Base-by-base conservation (phyloP, 306 rosid species). In the Corylus americana region DNA sequence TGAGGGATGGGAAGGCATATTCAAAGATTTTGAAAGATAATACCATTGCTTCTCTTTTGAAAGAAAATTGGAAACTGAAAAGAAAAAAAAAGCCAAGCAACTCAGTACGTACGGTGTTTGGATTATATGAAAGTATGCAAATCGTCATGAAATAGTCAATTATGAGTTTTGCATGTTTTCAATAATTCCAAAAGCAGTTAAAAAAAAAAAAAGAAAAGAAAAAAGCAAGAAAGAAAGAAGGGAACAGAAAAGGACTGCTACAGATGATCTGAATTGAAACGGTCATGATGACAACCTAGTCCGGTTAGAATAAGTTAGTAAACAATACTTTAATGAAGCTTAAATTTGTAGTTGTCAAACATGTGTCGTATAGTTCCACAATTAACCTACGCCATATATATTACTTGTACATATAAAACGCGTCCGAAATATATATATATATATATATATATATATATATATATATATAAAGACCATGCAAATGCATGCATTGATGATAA, bases 401-500 rank as follows among this genome's bases (percentile, higher is more conserved):
- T 22, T 59, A 59, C 13, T 20, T 59, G 35, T 59, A 59, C 25
- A 25, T 25, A 59, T 3, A 59, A 59, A 59, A 8, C 16, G 37
- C 25, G 66, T 3, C 58, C 58, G 1, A 53, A 51, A 50, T 58
- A 22, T 7, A 16, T 39, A 39, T 39, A 39, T 39, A 3, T 39
- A 39, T 39, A 39, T 39, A 3, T 22, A 22, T 22, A 22, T 22
- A 22, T 22, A 22, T 22, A 50, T 58, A 22, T 7, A 16, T 14
- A 2, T 31, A 5, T 39, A 39, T 39, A 39, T 39, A 3, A 35
- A 5, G 50, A 5, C 35, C 51, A 63, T n/a, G 83, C 77, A 83
- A 47, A 54, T 31, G 47, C 82, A 84, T 81, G 88, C 88, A 85
- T 85, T 53, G 88, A 75, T 81, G 85, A 69, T 81, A 85, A 81